Conservation (phyloP, 1,139 yeast genomes). For the Scheffersomyces insectosa region DNA sequence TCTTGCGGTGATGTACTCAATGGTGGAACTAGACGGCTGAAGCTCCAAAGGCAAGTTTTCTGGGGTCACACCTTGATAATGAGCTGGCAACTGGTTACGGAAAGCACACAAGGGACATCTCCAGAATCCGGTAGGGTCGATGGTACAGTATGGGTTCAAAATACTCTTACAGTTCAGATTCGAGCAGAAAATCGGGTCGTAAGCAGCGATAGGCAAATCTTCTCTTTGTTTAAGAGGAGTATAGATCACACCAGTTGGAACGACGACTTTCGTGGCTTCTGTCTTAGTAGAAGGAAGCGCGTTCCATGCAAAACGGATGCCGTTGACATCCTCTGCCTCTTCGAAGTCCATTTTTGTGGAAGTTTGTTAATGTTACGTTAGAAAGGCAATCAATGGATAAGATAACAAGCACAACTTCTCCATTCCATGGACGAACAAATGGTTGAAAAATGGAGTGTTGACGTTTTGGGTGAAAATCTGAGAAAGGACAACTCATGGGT, state of each 20-base stretch:
- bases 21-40: conserved; percentile 74
- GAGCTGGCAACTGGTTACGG: conserved; percentile 87
- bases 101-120: conserved; percentile 83
- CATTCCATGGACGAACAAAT: too few relatives aligned
- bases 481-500: too few relatives aligned
- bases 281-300: conserved; percentile 78
- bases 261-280: conserved; percentile 90
- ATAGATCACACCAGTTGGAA: conserved; percentile 92
- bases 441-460: too few relatives aligned
- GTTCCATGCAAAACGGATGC: conserved; percentile 53
- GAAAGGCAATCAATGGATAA: too few relatives aligned
- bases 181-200: conserved; percentile 89
- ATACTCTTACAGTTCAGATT: conserved; percentile 79
- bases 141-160: conserved; percentile 83
- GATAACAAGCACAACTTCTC: too few relatives aligned
- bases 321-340: conserved; percentile 53
- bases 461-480: too few relatives aligned
- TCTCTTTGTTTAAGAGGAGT: conserved; percentile 86
- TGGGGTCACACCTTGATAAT: conserved; percentile 80
- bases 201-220: conserved; percentile 77
- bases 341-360: conserved; percentile 42
- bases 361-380: too few relatives aligned
- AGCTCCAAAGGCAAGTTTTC: conserved; percentile 88
- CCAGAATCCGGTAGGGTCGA: conserved; percentile 88
- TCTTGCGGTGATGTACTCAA: conserved; percentile 86